Percentiles rank a stretch among this genome's conserved stretches.
Evolutionary conservation across 2,329 filamentous ascomycete species (phyloP).

Genomic region (Talaromyces sp.): DNA sequence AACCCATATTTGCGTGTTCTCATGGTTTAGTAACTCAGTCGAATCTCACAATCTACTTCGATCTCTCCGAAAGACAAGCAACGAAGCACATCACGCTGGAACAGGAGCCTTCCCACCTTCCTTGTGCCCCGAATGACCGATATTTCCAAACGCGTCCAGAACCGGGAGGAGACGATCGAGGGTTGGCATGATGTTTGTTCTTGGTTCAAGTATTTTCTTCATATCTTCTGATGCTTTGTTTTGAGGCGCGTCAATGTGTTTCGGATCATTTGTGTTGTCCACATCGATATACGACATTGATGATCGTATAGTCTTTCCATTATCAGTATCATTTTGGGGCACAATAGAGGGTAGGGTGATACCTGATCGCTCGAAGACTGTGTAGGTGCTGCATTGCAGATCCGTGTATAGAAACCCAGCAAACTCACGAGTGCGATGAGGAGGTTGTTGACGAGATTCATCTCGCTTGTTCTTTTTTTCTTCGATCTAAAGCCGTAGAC

Average conservation of each 20-base stretch:
- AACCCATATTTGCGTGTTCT: no score
- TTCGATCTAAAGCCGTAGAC: background rate
- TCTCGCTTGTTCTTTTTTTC: background rate
- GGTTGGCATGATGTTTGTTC: conserved; percentile 14
- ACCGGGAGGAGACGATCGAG: conserved; percentile 4
- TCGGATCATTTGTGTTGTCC: background rate
- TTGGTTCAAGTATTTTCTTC: background rate
- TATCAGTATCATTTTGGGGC: background rate
- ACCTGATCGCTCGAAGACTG: background rate
- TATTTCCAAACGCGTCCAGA: conserved; percentile 12
- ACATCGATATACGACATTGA: background rate
- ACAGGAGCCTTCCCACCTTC: conserved; percentile 13
- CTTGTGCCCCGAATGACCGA: conserved; percentile 12
- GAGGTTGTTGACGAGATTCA: background rate
- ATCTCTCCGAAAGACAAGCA: no score
- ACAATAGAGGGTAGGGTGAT: background rate
- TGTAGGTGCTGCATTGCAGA: background rate
- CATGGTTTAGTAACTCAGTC: no score
- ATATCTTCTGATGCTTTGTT: background rate
- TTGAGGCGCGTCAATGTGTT: background rate
- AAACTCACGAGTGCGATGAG: background rate
- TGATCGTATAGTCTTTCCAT: background rate
- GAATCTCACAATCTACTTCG: background rate
- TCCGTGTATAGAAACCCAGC: background rate
- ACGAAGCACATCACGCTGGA: background rate